Evolutionary conservation across 192 early-diverging fungal species (phyloP).

Genomic region (Coemansia aciculifera): DNA sequence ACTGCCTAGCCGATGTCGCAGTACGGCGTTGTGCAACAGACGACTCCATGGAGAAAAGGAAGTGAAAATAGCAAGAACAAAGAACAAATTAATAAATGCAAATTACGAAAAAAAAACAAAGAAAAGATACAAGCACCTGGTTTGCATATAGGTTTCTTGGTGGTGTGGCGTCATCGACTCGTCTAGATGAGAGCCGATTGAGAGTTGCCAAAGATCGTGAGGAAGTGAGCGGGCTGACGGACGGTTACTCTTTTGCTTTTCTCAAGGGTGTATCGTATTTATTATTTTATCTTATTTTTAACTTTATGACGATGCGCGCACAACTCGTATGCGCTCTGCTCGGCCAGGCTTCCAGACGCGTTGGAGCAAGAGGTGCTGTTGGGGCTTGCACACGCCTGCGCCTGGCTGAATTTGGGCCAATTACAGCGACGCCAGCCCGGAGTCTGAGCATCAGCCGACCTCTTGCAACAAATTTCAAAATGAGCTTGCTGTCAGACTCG

Average conservation of each 20-base stretch:
- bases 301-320: neutral
- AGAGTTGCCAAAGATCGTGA: neutral
- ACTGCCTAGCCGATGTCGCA: constrained; percentile 8
- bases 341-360: neutral
- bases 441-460: neutral
- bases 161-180: constrained; percentile 4
- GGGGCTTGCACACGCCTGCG: neutral
- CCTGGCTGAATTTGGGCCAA: neutral
- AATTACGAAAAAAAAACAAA: neutral
- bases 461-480: constrained; percentile 14
- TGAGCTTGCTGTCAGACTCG: constrained; percentile 57
- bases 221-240: neutral
- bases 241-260: neutral
- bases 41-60: neutral
- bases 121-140: neutral
- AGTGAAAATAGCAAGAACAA: neutral
- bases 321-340: neutral
- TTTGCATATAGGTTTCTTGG: neutral
- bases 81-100: neutral
- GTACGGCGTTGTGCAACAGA: neutral
- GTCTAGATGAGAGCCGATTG: neutral
- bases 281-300: neutral
- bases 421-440: neutral
- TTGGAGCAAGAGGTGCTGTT: neutral
- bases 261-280: neutral